Conservation (phyloP, 1,284 basidiomycete genomes). For the Fistulinella staudtii region DNA sequence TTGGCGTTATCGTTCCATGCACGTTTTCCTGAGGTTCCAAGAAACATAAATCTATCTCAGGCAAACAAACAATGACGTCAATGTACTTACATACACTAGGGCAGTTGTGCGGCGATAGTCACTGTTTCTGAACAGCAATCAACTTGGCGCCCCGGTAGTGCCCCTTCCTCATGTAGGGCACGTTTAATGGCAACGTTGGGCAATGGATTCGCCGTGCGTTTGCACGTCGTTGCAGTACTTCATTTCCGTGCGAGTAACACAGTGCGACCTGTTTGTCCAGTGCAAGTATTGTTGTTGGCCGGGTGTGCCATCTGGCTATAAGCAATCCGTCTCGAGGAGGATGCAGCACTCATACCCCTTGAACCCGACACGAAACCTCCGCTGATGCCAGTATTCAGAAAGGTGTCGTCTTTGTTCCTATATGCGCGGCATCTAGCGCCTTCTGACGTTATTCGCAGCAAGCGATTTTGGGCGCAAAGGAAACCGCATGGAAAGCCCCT, state of each 20-base stretch:
- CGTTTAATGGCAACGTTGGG: too few species aligned
- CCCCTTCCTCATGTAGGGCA: too few species aligned
- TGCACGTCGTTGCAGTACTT: too few species aligned
- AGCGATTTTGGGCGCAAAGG: neutral
- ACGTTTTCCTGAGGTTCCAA: neutral
- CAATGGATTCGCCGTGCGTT: too few species aligned
- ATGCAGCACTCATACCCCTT: too few species aligned
- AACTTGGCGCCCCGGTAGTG: too few species aligned
- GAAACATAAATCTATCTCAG: neutral
- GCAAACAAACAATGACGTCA: too few species aligned
- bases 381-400: conserved; percentile 8
- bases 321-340: conserved; percentile 6
- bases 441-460: conserved; percentile 13
- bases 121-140: too few species aligned
- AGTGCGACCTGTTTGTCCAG: neutral
- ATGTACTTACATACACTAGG: too few species aligned
- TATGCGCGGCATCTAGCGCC: neutral
- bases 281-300: conserved; percentile 8
- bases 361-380: too few species aligned
- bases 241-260: neutral
- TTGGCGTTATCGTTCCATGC: neutral
- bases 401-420: conserved; percentile 2
- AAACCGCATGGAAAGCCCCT: neutral
- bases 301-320: conserved; percentile 12
- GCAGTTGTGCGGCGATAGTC: too few species aligned